Conservation (phyloP, 495 filamentous ascomycete genomes). For the Glutinoglossum americanum region DNA sequence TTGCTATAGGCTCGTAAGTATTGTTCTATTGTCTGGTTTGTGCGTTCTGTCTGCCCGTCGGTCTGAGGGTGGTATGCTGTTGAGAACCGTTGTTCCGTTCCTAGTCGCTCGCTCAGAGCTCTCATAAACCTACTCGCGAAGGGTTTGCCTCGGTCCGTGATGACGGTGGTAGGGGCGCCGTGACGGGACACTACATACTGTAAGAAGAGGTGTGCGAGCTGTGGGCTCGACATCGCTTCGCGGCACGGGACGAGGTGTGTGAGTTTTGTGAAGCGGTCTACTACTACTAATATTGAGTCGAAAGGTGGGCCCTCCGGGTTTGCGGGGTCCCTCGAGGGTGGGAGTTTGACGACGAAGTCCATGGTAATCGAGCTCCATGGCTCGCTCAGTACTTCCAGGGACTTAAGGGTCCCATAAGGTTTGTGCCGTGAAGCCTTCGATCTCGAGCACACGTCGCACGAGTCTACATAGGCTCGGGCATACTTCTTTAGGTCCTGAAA, state of each 20-base stretch:
- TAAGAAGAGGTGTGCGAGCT: background rate
- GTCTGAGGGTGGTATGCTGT: slow-evolving; percentile 8
- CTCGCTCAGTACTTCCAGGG: background rate
- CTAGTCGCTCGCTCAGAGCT: background rate
- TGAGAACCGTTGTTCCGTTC: background rate
- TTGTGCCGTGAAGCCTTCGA: background rate
- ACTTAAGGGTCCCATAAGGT: background rate
- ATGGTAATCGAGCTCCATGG: background rate
- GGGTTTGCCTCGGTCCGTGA: background rate
- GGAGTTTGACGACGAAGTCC: background rate
- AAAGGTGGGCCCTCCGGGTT: background rate
- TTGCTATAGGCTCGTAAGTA: slow-evolving; percentile 11
- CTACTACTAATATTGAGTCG: background rate
- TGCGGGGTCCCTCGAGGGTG: background rate
- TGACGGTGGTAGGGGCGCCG: background rate
- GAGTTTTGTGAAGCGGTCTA: background rate
- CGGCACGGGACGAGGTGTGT: background rate
- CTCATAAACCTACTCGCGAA: background rate
- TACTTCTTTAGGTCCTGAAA: background rate
- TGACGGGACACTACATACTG: background rate
- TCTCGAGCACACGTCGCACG: background rate
- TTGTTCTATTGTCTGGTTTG: slow-evolving; percentile 10
- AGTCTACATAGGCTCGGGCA: background rate
- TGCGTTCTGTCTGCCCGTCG: slow-evolving; percentile 11
- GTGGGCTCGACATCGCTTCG: background rate